Evolutionary conservation across 78 protist genomes (phyloP), one percentile per base, ranked within the genome.

Genomic region (slime mould (Dictyostelium discoideum)): DNA sequence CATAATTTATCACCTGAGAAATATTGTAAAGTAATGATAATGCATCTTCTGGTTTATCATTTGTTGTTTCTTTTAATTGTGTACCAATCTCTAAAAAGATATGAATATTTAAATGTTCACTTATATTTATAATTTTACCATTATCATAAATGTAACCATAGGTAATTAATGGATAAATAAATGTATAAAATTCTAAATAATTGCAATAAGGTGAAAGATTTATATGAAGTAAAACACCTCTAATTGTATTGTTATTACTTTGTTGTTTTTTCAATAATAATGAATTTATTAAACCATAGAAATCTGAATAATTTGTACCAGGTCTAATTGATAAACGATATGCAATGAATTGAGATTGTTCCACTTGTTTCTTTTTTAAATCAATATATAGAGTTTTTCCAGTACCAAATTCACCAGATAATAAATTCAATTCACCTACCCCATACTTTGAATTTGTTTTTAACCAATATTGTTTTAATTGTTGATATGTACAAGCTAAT

Each of bases 41-140:
- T 3, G 37, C 4, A 18, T 74, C 46, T 18, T 74, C 24, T 13
- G 81, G 81, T 18, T 37, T 74, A 16, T 37, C 46, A 37, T 74
- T 2, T 26, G 13, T 26, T 0, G 57, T 29, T 7, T 73, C 88
- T 13, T 54, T 16, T 13, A 86, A 39, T 16, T 78, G 88, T 22
- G 81, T 29, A 3, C 95, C 95, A 82, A 90, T 90, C 26, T 90
- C 95, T 16, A 90, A 32, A 50, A 29, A 90, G 39, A 90, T 82
- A 8, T 46, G 20, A 9, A 90, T 22, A 16, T 69, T 20, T 0
- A 90, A 5, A n/a, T 46, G 5, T 24, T 90, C 88, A n/a, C 73
- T 8, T 0, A 90, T 77, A 24, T n/a, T 44, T 8, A 90, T 10
- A 9, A 90, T 73, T n/a, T 90, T 65, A 39, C 88, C 88, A 4